Conservation (phyloP, 768 basidiomycete species). For the Fomitopsis serialis region DNA sequence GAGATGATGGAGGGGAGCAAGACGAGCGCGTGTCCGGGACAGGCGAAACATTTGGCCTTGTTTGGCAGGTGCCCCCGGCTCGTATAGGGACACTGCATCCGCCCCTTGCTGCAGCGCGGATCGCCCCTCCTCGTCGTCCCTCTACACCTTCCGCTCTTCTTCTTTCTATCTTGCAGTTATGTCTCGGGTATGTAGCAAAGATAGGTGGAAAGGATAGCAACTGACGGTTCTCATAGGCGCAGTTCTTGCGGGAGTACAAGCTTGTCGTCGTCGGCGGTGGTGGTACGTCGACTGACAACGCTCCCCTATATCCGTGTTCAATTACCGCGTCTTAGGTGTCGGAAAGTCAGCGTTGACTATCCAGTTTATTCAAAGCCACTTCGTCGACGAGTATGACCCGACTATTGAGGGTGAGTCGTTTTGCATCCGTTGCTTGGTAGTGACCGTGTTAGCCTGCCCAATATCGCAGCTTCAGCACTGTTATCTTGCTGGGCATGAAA, state of each 20-base stretch:
- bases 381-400: slow-evolving; percentile 91
- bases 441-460: background rate
- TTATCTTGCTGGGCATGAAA: too few species aligned
- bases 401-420: slow-evolving; percentile 77
- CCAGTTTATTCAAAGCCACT: slow-evolving; percentile 95
- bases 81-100: background rate
- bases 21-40: background rate
- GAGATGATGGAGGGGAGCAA: background rate
- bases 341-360: slow-evolving; percentile 94
- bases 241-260: slow-evolving; percentile 95
- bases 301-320: background rate
- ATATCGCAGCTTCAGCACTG: too few species aligned
- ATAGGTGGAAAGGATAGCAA: too few species aligned
- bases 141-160: slow-evolving; percentile 5
- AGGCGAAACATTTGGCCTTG: background rate
- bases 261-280: slow-evolving; percentile 98
- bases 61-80: background rate
- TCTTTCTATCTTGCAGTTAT: slow-evolving; percentile 14
- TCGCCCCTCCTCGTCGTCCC: slow-evolving; percentile 1
- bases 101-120: background rate
- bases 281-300: slow-evolving; percentile 52
- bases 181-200: slow-evolving; percentile 31
- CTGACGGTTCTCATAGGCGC: slow-evolving; percentile 43
- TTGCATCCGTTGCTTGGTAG: slow-evolving; percentile 2
- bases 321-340: too few species aligned